A percentile compares a stretch with the other conserved stretches of the same genome.
These are phyloP conservation scores for Colletotrichum sp. DNA, from an alignment of 2,329 filamentous ascomycete species.

Conservation along the genomic window DNA sequence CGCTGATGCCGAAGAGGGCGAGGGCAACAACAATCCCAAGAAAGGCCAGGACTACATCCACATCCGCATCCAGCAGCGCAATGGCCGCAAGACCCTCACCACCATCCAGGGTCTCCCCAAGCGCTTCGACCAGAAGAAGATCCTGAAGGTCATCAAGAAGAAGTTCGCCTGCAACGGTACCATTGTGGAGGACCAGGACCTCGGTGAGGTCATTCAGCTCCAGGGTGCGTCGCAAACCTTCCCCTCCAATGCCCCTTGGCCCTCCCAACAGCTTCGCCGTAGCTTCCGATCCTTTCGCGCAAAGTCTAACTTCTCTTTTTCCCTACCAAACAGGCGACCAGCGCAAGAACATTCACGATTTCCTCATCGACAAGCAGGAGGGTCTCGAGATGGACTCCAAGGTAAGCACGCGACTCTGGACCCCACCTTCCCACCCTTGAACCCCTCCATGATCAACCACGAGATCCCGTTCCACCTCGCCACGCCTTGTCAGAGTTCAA, in stretches of 20 bases:
- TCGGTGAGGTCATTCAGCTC: conserved; percentile 24
- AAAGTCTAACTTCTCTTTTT: neutral
- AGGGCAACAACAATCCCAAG: conserved; percentile 19
- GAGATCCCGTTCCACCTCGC: neutral
- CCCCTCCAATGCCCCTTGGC: neutral
- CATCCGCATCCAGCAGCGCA: conserved; percentile 26
- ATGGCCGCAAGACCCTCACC: conserved; percentile 98
- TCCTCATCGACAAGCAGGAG: conserved; percentile 86
- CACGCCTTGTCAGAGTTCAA: neutral
- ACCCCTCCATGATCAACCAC: neutral
- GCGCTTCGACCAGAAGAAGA: conserved; percentile 99
- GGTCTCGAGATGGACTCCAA: conserved; percentile 86
- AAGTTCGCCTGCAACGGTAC: conserved; percentile 52
- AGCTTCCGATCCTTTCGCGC: neutral
- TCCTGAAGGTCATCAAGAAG: conserved; percentile 99
- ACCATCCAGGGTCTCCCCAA: conserved; percentile 98
- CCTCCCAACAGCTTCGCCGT: neutral
- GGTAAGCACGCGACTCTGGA: conserved; percentile 27
- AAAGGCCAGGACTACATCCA: conserved; percentile 25
- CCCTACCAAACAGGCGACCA: conserved; percentile 69
- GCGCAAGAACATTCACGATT: conserved; percentile 91
- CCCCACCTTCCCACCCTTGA: neutral
- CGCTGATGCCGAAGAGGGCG: conserved; percentile 25
- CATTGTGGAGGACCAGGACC: conserved; percentile 24
- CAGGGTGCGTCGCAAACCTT: conserved; percentile 8